Base-by-base conservation (phyloP, 1,139 yeast species). In the Kazachstania sp. region DNA sequence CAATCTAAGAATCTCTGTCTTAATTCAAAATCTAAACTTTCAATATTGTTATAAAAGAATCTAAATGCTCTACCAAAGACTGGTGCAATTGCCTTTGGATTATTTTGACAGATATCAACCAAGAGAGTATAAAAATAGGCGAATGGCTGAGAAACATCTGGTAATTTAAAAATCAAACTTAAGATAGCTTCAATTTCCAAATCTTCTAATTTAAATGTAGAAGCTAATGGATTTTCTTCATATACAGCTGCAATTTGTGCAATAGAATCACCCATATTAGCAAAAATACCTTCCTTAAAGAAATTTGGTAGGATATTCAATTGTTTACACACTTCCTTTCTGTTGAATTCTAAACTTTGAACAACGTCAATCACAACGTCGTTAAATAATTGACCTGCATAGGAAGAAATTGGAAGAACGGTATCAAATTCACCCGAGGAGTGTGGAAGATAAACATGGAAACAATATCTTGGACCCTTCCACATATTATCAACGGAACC, bases 51-150 rank as follows among this genome's bases (percentile, higher is more conserved):
- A 68, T 86, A 94, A 57, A 92, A 77, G 61, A 78, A 86, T 57
- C 97, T 77, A 56, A 94, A 83, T 2, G 96, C 95, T 54, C 97
- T 79, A 41, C 97, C 98, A 63, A 94, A 80, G 0, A 90, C 95
- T 3, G 97, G 97, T 1, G 97, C 97, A 62, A 90, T 83, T 1
- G 95, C 88, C 54, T 82, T 86, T 3, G 95, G 94, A 29, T 92
- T 86, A 67, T 77, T 72, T 41, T 83, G 80, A 68, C 98, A 92
- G 46, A 95, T 86, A 54, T 92, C 88, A 41, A 88, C 87, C 50
- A 94, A 71, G n/a, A 90, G 79, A 1, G 95, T 76, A 64, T 87
- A 87, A 66, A 84, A 92, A 65, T 88, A 92, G 39, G 88, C 84
- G 12, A 71, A 77, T 38, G 81, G 80, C 53, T 84, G 83, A 32